Percentiles rank a stretch among this genome's conserved stretches.
These are phyloP conservation scores for Neocucurbitaria cava DNA, from an alignment of 2,329 filamentous ascomycete species.

Conservation along the genomic window DNA sequence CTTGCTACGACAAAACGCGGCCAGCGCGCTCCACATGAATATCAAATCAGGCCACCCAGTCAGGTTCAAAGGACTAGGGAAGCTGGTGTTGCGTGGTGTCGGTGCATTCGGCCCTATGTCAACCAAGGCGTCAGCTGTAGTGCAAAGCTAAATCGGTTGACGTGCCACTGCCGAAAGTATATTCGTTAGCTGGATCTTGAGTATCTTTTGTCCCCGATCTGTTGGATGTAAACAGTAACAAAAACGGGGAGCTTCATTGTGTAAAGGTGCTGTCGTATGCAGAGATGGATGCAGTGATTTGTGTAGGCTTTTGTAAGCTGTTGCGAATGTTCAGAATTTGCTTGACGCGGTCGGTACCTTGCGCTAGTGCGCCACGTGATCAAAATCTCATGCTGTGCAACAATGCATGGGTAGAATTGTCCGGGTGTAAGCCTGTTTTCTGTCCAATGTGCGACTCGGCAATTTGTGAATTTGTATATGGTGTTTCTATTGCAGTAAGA, in stretches of 20 bases:
- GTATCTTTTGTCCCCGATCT: neutral
- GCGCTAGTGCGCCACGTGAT: constrained; percentile 19
- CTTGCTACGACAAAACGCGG: neutral
- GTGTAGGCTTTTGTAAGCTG: neutral
- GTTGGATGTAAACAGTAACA: neutral
- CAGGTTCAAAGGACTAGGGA: neutral
- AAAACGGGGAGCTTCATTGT: neutral
- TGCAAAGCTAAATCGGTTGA: constrained; percentile 9
- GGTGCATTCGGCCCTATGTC: neutral
- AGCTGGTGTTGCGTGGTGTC: neutral
- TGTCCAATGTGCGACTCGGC: neutral
- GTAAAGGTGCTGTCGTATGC: neutral
- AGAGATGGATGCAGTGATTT: neutral
- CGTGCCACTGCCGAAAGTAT: constrained; percentile 11
- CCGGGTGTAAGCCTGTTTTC: constrained; percentile 5
- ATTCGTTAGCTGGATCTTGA: neutral
- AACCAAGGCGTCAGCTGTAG: constrained; percentile 10
- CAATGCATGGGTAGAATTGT: constrained; percentile 14
- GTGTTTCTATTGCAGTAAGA: neutral
- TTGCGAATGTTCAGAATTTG: neutral
- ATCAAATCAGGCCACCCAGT: neutral
- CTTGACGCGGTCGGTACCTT: constrained; percentile 11
- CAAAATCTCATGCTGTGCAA: constrained; percentile 19
- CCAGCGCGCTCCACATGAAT: neutral
- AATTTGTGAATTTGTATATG: neutral